Conservation (phyloP, 495 filamentous ascomycete species). For the Penicillium subrubescens region DNA sequence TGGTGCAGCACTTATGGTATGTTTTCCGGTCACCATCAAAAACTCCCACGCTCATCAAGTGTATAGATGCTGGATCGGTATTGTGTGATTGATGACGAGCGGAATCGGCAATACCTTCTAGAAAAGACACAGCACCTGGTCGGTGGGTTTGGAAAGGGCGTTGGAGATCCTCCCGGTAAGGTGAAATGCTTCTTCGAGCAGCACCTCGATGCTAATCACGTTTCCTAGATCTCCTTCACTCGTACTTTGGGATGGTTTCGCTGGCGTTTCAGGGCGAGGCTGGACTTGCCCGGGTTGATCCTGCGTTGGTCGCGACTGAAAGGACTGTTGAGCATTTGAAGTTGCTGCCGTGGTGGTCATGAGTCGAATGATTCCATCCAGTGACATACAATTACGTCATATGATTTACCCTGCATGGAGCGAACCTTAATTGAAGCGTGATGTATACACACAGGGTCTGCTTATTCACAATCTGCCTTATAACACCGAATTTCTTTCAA, state of each 20-base stretch:
- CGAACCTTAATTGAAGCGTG: not conserved
- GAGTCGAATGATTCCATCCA: not conserved
- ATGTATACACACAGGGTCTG: too few relatives aligned
- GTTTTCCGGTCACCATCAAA: slow-evolving; percentile 4
- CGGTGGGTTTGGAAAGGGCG: slow-evolving; percentile 85
- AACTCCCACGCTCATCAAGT: slow-evolving; percentile 11
- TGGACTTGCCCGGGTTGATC: slow-evolving; percentile 64
- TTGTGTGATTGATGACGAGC: slow-evolving; percentile 58
- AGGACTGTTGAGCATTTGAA: slow-evolving; percentile 46
- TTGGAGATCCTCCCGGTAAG: slow-evolving; percentile 73
- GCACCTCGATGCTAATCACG: slow-evolving; percentile 18
- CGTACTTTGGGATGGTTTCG: slow-evolving; percentile 81
- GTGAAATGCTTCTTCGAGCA: not conserved
- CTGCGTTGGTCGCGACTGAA: slow-evolving; percentile 65
- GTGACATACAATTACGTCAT: slow-evolving; percentile 1
- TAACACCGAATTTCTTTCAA: too few relatives aligned
- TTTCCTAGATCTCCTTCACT: slow-evolving; percentile 76
- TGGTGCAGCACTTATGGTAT: slow-evolving; percentile 65
- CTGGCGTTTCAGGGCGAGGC: slow-evolving; percentile 68
- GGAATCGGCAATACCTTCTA: slow-evolving; percentile 75
- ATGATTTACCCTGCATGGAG: not conserved
- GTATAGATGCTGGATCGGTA: slow-evolving; percentile 66
- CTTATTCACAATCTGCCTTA: too few relatives aligned
- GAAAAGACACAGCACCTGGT: slow-evolving; percentile 88
- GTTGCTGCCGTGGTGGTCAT: slow-evolving; percentile 38